A percentile compares a stretch with the other conserved stretches of the same genome.
Evolutionary conservation across 257 asterid genomes (phyloP).

Genomic region (Solanum chmielewskii): DNA sequence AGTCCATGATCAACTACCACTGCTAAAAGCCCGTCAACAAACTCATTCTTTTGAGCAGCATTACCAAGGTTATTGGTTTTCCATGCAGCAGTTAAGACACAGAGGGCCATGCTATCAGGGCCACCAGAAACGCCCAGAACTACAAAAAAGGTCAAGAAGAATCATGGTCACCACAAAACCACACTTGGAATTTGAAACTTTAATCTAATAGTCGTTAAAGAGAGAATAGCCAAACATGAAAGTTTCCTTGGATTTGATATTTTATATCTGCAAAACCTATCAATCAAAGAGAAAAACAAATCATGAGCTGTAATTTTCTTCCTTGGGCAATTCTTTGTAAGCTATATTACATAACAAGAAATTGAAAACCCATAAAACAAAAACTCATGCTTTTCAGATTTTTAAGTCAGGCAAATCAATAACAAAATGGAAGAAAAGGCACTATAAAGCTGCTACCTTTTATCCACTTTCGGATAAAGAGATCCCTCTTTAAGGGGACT

Average conservation of each 20-base stretch:
- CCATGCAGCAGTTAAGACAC: conserved; percentile 73
- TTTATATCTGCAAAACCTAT: neutral
- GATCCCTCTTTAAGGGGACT: neutral
- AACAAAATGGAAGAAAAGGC: neutral
- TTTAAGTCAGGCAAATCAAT: neutral
- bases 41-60: conserved; percentile 22
- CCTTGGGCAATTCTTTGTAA: neutral
- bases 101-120: conserved; percentile 90
- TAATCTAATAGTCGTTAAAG: neutral
- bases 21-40: conserved; percentile 61
- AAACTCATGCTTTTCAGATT: neutral
- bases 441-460: neutral
- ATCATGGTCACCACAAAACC: neutral
- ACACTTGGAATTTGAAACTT: neutral
- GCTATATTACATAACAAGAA: neutral
- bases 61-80: conserved; percentile 28
- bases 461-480: neutral
- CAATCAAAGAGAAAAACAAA: neutral
- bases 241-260: neutral
- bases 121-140: conserved; percentile 96
- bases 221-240: neutral
- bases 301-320: neutral
- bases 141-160: conserved; percentile 11
- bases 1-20: conserved; percentile 85
- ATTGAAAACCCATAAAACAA: neutral